Evolutionary conservation across 2,329 filamentous ascomycete species (phyloP).

Genomic region (Fusarium abutilonis): DNA sequence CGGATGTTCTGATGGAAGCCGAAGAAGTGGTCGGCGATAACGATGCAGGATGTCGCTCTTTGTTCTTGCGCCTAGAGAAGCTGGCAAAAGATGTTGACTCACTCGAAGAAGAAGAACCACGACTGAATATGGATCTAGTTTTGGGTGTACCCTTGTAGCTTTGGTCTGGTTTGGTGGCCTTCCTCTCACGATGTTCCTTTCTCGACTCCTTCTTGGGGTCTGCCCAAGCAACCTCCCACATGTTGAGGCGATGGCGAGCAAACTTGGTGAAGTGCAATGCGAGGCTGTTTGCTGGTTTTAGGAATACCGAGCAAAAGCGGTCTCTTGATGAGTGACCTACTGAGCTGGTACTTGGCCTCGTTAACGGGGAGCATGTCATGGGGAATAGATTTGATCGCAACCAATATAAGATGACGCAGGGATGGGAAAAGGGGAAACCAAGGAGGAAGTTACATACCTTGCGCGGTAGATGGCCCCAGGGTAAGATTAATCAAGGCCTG

Average conservation of each 20-base stretch:
- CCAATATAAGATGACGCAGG: not conserved
- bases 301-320: slow-evolving; percentile 15
- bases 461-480: not conserved
- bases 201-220: slow-evolving; percentile 26
- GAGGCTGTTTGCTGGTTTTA: slow-evolving; percentile 22
- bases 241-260: slow-evolving; percentile 21
- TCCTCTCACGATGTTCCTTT: slow-evolving; percentile 36
- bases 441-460: not conserved
- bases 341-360: not conserved
- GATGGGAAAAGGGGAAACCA: not conserved
- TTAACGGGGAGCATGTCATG: slow-evolving; percentile 18
- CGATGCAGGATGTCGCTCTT: not conserved
- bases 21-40: slow-evolving; percentile 10
- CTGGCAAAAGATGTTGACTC: slow-evolving; percentile 8
- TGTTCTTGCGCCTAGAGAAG: slow-evolving; percentile 1
- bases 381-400: not conserved
- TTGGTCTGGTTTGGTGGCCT: not conserved
- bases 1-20: slow-evolving; percentile 7
- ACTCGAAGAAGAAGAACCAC: slow-evolving; percentile 14
- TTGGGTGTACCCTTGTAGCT: slow-evolving; percentile 2
- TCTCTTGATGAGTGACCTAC: slow-evolving; percentile 1
- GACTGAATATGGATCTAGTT: slow-evolving; percentile 23
- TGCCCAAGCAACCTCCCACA: slow-evolving; percentile 40
- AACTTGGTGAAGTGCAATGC: slow-evolving; percentile 11
- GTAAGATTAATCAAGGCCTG: not conserved